phyloP scores from a whole-genome alignment of 164 flowering plant species.

The Sextonia rubra region DNA sequence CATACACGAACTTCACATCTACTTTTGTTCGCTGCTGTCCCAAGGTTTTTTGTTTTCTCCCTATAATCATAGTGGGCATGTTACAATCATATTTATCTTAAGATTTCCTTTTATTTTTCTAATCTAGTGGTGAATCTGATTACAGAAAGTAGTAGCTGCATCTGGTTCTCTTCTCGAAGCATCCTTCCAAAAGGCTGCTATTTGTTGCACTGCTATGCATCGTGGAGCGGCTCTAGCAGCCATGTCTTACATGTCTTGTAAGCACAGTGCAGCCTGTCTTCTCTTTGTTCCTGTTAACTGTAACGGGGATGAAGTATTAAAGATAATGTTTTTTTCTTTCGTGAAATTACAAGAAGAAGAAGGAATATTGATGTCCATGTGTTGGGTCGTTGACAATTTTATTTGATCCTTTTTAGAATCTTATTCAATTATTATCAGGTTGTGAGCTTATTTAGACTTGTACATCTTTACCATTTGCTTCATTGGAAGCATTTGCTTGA shows the following conservation, averaged over 20 bases:
- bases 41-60: constrained; percentile 51
- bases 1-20: constrained; percentile 75
- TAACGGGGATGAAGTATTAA: background rate
- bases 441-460: too few species aligned
- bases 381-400: too few species aligned
- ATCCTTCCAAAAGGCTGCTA: constrained; percentile 93
- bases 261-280: constrained; percentile 19
- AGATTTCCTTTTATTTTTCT: constrained; percentile 3
- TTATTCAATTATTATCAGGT: too few species aligned
- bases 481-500: too few species aligned
- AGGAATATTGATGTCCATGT: background rate
- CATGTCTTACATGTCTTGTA: constrained; percentile 92
- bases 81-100: background rate
- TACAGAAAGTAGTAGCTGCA: constrained; percentile 72
- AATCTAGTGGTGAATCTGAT: constrained; percentile 3
- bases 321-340: background rate
- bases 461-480: too few species aligned
- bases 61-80: constrained; percentile 4
- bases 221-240: constrained; percentile 98
- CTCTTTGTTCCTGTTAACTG: background rate
- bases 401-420: too few species aligned
- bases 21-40: constrained; percentile 60
- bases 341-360: background rate
- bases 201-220: constrained; percentile 97
- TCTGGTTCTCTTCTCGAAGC: constrained; percentile 75